Evolutionary conservation across 2,329 filamentous ascomycete genomes (phyloP).

Genomic region (Aureobasidium sp.): DNA sequence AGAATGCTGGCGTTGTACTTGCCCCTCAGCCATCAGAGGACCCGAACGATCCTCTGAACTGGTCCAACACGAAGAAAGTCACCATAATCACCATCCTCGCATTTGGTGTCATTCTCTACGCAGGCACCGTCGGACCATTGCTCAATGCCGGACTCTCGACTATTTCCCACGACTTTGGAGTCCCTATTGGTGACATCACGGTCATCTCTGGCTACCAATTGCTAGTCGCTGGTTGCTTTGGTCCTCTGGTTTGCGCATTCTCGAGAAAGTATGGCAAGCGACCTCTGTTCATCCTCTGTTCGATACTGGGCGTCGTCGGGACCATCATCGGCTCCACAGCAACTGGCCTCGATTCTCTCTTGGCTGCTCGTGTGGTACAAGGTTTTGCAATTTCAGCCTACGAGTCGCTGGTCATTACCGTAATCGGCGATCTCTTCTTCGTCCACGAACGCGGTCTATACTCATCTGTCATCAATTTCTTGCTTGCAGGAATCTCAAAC

Average conservation of each 20-base stretch:
- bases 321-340: background rate
- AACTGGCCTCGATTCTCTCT: conserved; percentile 25
- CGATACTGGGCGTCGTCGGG: conserved; percentile 17
- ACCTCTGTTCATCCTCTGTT: conserved; percentile 19
- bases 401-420: conserved; percentile 30
- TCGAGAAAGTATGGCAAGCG: conserved; percentile 24
- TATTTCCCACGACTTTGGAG: conserved; percentile 27
- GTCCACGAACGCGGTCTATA: conserved; percentile 31
- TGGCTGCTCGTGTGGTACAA: conserved; percentile 31
- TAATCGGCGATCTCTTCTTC: conserved; percentile 33
- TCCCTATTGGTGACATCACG: conserved; percentile 28
- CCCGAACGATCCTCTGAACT: conserved; percentile 31
- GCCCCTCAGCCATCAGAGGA: conserved; percentile 22
- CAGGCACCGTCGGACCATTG: conserved; percentile 27
- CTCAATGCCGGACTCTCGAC: conserved; percentile 31
- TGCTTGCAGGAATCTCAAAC: conserved; percentile 31
- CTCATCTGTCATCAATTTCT: conserved; percentile 32
- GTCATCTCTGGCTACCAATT: conserved; percentile 34
- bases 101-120: conserved; percentile 30
- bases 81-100: conserved; percentile 29
- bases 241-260: conserved; percentile 28
- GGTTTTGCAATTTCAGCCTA: conserved; percentile 29
- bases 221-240: conserved; percentile 29
- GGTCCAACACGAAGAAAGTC: conserved; percentile 29
- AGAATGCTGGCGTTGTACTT: conserved; percentile 19